Base-by-base conservation (phyloP, 2,329 filamentous ascomycete species). In the Triangularia verruculosa region DNA sequence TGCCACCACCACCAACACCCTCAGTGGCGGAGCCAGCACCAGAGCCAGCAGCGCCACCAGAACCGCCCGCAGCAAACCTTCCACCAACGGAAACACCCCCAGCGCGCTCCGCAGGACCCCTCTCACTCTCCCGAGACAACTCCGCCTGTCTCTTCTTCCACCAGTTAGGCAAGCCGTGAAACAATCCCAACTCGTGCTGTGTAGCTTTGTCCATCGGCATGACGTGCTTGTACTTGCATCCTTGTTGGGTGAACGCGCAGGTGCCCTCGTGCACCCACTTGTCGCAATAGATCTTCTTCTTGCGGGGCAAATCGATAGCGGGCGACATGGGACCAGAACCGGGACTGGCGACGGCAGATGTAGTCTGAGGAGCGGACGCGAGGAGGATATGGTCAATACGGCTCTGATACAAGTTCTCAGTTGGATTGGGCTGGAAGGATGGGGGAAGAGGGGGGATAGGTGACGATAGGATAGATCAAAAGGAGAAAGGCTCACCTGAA, bases 251-350 rank as follows among this genome's bases (percentile, higher is more conserved):
- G 74, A 92, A 97, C 66, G 90, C 90, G 74, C 93, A 97, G 52
- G 91, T 86, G 20, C 92, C 93, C 64, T 90, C 89, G 70, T 91
- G 88, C 61, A 97, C 89, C 93, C 93, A 97, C 75, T 94, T 92
- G 64, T 92, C 91, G 77, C 93, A 97, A 75, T 90, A 96, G 24
- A 89, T 79, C 74, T 96, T 96, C 63, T 75, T 73, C 71, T 84
- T 86, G 5, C 76, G 67, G 39, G 51, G 51, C 54, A 13, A 15
- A 39, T 3, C 24, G 39, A 30, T 9, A 17, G 34, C 17, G 1
- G 43, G n/a, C 34, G 60, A 55, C 9, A 24, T 8, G 22, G 57
- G 7, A 22, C 39, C 39, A 17, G 39, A 9, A 47, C 17, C 39
- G n/a, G 39, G 6, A 6, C 3, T 20, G n/a, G 12, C 57, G 51